Conservation (phyloP, 768 basidiomycete genomes). For the Amanita jacksonii region DNA sequence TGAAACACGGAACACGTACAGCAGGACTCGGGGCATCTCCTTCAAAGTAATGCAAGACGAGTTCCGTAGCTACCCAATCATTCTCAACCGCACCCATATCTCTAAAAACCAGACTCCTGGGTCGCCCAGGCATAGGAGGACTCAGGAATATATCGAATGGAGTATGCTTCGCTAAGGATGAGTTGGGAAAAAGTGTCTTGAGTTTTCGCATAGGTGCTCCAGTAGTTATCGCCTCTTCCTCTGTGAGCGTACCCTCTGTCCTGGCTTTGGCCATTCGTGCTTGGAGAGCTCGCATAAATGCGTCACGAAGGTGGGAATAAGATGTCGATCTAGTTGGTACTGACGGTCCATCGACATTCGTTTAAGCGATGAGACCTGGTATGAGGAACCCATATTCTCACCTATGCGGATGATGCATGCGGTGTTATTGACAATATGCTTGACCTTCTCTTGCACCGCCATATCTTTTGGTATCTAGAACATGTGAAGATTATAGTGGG, state of each 20-base stretch:
- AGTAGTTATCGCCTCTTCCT: constrained; percentile 46
- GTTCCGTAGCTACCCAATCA: constrained; percentile 67
- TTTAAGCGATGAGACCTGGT: background rate
- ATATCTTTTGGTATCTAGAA: constrained; percentile 45
- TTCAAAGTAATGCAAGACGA: constrained; percentile 69
- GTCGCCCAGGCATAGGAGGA: constrained; percentile 41
- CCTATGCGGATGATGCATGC: constrained; percentile 71
- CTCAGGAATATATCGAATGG: constrained; percentile 63
- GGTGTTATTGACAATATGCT: constrained; percentile 54
- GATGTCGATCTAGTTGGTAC: constrained; percentile 77
- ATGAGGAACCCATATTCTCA: constrained; percentile 22
- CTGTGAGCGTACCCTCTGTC: constrained; percentile 42
- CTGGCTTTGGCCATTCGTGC: constrained; percentile 44
- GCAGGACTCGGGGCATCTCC: constrained; percentile 60
- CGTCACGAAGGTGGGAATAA: constrained; percentile 74
- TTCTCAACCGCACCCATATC: constrained; percentile 66
- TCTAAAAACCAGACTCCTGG: constrained; percentile 51
- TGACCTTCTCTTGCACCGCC: constrained; percentile 59
- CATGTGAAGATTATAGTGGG: background rate
- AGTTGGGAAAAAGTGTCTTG: constrained; percentile 68
- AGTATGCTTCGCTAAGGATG: constrained; percentile 54
- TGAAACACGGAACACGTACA: constrained; percentile 32
- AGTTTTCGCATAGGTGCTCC: constrained; percentile 61
- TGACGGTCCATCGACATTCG: constrained; percentile 16
- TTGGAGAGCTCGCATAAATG: constrained; percentile 68